These are phyloP conservation scores for Amauroascus niger DNA, from an alignment of 2,329 filamentous ascomycete species.

Conservation along the genomic window DNA sequence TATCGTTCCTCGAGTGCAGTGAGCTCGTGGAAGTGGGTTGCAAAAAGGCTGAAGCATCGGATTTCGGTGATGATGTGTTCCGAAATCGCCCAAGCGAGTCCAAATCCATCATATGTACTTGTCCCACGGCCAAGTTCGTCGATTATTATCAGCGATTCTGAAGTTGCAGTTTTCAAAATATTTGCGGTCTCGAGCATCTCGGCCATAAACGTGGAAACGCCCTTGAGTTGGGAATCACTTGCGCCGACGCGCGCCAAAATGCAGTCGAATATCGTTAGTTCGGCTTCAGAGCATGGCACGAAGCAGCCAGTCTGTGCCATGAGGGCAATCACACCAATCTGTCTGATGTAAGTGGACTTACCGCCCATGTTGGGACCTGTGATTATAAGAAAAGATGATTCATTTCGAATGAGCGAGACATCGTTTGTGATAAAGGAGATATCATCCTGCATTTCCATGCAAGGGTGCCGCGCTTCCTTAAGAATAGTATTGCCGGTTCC, in stretches of 20 bases:
- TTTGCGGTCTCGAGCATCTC: slow-evolving; percentile 99
- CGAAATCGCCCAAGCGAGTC: slow-evolving; percentile 97
- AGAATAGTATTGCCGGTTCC: slow-evolving; percentile 81
- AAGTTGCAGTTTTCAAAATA: slow-evolving; percentile 91
- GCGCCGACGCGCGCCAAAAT: slow-evolving; percentile 94
- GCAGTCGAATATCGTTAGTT: slow-evolving; percentile 91
- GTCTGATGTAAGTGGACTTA: slow-evolving; percentile 96
- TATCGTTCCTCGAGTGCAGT: slow-evolving; percentile 82
- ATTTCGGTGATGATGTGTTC: slow-evolving; percentile 97
- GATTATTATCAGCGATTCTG: slow-evolving; percentile 94
- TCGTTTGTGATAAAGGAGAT: slow-evolving; percentile 98
- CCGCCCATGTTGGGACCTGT: slow-evolving; percentile 99
- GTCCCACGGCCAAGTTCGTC: slow-evolving; percentile 95
- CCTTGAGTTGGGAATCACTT: slow-evolving; percentile 92
- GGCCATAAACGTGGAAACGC: slow-evolving; percentile 98
- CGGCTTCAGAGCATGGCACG: slow-evolving; percentile 80
- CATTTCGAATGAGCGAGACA: slow-evolving; percentile 65
- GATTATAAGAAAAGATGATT: slow-evolving; percentile 88
- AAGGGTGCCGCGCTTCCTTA: slow-evolving; percentile 90
- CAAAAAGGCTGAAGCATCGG: slow-evolving; percentile 86
- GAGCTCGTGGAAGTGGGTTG: slow-evolving; percentile 96
- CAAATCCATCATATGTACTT: slow-evolving; percentile 96
- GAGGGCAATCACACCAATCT: slow-evolving; percentile 90
- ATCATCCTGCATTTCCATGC: slow-evolving; percentile 97
- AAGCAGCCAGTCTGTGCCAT: slow-evolving; percentile 98